Evolutionary conservation across 495 filamentous ascomycete species (phyloP), one percentile per base, ranked within the genome.

Genomic region (Aspergillus steynii): DNA sequence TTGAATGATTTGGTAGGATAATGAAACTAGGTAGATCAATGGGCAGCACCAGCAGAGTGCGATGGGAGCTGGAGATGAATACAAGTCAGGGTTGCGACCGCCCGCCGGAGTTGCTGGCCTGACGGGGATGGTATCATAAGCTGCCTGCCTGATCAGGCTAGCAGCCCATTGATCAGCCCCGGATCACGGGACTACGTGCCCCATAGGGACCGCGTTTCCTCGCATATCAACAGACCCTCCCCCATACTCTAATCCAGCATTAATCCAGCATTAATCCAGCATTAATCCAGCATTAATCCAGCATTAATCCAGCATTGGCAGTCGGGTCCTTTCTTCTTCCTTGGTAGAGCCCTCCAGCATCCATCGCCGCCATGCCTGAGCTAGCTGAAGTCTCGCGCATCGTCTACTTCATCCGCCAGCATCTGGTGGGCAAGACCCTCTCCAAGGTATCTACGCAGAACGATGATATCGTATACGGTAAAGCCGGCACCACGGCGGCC

Each of bases 351-450:
- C 48, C 8, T 53, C n/a, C 6, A 37, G 15, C 9, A 45, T 29
- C n/a, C 37, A 53, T 46, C 55, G 14, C 51, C 42, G 74, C 47
- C 14, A 95, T 95, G 91, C 91, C 91, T 61, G 91, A 95, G 56
- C 87, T 93, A 54, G 88, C 88, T 27, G 91, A 95, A 81, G 87
- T 99, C 58, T 89, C 92, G 15, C 91, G 95, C 20, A 83, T 94
- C 57, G 90, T 95, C 34, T 87, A 95, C 67, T 94, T 85, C 72
- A 83, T 99, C 42, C 86, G 86, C 47, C 87, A 88, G 55, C 85
- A 93, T 72, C 76, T 96, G 29, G 90, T 95, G 27, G 91, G 91
- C 29, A 94, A 90, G 77, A 93, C 85, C 4, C 86, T 98, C 62
- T 74, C 80, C 29, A 82, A 80, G 32, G 89, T 93, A 14, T 77